Evolutionary conservation across 495 filamentous ascomycete genomes (phyloP).

Genomic region (Talaromyces proteolyticus): DNA sequence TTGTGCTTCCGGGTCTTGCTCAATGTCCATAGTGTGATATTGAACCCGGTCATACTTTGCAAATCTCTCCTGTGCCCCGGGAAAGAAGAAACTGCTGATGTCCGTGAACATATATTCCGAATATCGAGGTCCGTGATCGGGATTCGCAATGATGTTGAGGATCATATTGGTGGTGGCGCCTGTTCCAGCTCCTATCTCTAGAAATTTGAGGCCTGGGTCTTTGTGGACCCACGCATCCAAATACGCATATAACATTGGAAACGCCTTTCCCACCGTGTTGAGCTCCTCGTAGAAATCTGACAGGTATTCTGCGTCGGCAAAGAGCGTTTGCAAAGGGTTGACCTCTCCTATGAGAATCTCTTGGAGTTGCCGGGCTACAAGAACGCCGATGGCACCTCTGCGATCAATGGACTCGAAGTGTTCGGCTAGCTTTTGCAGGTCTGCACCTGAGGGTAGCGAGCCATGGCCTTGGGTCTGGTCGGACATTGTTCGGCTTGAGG

Average conservation of each 20-base stretch:
- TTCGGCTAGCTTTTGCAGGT: no score
- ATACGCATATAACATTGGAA: no score
- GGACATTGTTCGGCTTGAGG: no score
- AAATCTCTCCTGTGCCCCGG: conserved; percentile 13
- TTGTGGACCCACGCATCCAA: conserved; percentile 25
- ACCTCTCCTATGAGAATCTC: no score
- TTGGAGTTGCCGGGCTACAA: no score
- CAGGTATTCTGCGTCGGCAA: no score
- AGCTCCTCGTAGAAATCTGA: no score
- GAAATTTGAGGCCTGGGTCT: conserved; percentile 34
- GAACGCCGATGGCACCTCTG: no score
- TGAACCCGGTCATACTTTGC: not conserved
- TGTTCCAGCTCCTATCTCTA: conserved; percentile 43
- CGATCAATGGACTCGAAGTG: no score
- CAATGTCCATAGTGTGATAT: conserved; percentile 30
- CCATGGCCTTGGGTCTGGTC: no score
- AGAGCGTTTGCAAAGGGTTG: no score
- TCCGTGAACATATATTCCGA: conserved; percentile 26
- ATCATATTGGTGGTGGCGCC: conserved; percentile 19
- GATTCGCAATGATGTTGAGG: conserved; percentile 2
- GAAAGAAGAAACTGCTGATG: conserved; percentile 31
- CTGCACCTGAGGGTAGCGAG: no score
- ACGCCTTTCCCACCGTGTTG: conserved; percentile 15
- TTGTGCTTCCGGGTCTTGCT: conserved; percentile 35
- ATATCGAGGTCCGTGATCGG: not conserved